These are phyloP conservation scores for Escovopsis sp. DNA, from an alignment of 2,329 filamentous ascomycete genomes.

Conservation along the genomic window DNA sequence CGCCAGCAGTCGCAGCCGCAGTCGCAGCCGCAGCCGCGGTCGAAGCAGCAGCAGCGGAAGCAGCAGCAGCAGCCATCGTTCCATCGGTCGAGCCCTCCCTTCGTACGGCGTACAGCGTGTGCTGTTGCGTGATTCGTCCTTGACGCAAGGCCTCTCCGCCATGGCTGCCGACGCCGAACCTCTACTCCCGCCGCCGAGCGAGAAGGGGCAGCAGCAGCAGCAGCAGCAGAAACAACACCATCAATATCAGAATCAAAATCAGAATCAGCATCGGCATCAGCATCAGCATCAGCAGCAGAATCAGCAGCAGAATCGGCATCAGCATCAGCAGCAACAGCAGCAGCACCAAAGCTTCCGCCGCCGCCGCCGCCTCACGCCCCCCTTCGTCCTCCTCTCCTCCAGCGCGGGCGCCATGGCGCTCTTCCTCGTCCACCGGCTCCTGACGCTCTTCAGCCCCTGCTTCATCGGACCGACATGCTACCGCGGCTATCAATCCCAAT, in stretches of 20 bases:
- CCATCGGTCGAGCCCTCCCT: background rate
- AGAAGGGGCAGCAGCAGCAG: background rate
- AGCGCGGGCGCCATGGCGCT: slow-evolving; percentile 12
- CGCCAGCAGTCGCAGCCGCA: too few relatives aligned
- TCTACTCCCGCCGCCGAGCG: too few relatives aligned
- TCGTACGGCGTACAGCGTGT: too few relatives aligned
- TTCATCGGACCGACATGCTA: slow-evolving; percentile 15
- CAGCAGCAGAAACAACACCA: background rate
- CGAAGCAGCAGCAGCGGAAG: too few relatives aligned
- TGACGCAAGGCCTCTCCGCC: too few relatives aligned
- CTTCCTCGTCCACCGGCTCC: slow-evolving; percentile 9
- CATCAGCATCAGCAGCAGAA: background rate
- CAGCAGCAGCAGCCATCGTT: background rate
- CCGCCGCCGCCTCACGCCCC: slow-evolving; percentile 1
- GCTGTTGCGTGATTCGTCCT: too few relatives aligned
- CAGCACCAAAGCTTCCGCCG: background rate
- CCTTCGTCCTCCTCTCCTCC: background rate
- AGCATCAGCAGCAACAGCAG: background rate
- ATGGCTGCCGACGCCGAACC: too few relatives aligned
- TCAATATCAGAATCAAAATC: background rate
- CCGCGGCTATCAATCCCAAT: slow-evolving; percentile 16
- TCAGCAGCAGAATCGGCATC: background rate
- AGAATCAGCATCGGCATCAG: background rate
- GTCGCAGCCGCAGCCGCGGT: too few relatives aligned
- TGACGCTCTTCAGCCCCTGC: slow-evolving; percentile 15